Base-by-base conservation (phyloP, 345 rosid species). In the Corchorus capsularis region DNA sequence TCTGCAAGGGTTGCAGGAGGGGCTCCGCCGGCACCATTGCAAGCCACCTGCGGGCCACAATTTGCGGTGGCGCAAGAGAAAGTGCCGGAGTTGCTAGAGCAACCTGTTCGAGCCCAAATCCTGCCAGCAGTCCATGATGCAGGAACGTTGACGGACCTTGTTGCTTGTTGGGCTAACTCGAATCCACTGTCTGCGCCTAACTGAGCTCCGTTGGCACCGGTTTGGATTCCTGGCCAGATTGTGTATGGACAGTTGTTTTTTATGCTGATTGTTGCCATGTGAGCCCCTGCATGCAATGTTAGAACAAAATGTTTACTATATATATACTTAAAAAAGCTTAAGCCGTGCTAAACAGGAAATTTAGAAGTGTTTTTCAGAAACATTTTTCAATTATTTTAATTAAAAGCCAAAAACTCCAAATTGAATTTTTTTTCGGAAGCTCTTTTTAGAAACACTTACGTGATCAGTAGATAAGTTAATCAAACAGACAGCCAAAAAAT, bases 171-270 rank as follows among this genome's bases (percentile, higher is more conserved):
- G 57, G 69, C 62, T 9, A 92, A 75, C 61, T 72, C 74, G 32
- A 90, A 92, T 2, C 97, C 91, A 0, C 91, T 87, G 20, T 82
- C 35, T 3, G 27, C 1, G 27, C 84, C 34, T 3, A 91, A 77
- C 2, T 77, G 50, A 14, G 62, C 35, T 3, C 16, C 50, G 27
- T 27, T 27, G 27, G 27, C 27, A 27, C 80, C 68, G 0, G 80
- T 54, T 17, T 78, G 63, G 32, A 19, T 64, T 35, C 64, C 91
- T 0, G 92, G 90, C 89, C 92, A 91, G 14, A 89, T 63, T 0
- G 83, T 84, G 79, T 12, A 79, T 0, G 79, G 61, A 53, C 93
- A 91, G 43, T 84, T 86, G 84, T 91, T 88, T 22, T n/a, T 78
- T 64, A 88, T 37, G 0, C 79, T 88, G 74, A 89, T 68, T 19